Evolutionary conservation across 352 stramenopile species (phyloP).

Genomic region (Pseudoperonospora humuli): DNA sequence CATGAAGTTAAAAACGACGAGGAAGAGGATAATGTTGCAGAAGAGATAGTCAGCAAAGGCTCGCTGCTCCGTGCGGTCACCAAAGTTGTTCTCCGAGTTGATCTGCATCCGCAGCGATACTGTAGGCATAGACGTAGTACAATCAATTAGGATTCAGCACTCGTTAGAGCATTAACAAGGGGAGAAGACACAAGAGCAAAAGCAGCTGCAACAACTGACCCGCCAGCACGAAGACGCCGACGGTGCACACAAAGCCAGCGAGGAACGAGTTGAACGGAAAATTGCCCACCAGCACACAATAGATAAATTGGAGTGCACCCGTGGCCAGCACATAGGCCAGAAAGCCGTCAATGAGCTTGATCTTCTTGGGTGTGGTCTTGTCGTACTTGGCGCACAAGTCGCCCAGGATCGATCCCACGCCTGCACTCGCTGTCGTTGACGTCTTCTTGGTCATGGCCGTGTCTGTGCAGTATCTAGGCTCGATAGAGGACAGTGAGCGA

Average conservation of each 20-base stretch:
- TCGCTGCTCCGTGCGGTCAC: slow-evolving; percentile 75
- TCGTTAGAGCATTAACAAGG: background rate
- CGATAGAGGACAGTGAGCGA: background rate
- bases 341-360: slow-evolving; percentile 88
- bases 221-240: slow-evolving; percentile 86
- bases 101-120: slow-evolving; percentile 89
- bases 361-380: slow-evolving; percentile 82
- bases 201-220: slow-evolving; percentile 27
- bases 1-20: slow-evolving; percentile 92
- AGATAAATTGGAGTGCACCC: slow-evolving; percentile 87
- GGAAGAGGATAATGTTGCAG: slow-evolving; percentile 90
- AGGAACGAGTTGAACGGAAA: slow-evolving; percentile 93
- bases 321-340: slow-evolving; percentile 84
- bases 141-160: background rate
- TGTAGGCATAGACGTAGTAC: slow-evolving; percentile 15
- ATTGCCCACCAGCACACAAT: slow-evolving; percentile 83
- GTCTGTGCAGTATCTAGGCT: background rate
- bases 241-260: slow-evolving; percentile 84
- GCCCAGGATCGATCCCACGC: slow-evolving; percentile 43
- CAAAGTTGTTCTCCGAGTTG: slow-evolving; percentile 79
- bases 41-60: slow-evolving; percentile 89
- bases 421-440: slow-evolving; percentile 22
- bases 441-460: slow-evolving; percentile 27
- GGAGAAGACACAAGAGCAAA: background rate
- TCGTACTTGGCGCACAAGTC: slow-evolving; percentile 71